Evolutionary conservation across 371 early-diverging fungal genomes (phyloP).

Genomic region (Apophysomyces variabilis): DNA sequence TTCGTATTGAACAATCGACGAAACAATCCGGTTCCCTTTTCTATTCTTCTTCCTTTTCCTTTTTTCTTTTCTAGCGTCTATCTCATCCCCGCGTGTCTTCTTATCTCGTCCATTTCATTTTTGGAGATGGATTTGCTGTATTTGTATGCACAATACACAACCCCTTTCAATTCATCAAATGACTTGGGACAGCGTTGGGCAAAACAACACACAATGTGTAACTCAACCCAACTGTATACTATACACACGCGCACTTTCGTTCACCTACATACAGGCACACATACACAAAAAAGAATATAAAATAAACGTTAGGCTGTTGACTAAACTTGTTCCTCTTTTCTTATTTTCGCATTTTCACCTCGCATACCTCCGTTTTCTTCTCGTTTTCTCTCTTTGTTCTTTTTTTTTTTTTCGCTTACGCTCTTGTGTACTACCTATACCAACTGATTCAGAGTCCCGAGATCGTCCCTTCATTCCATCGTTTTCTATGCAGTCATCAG

Average conservation of each 20-base stretch:
- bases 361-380: conserved; percentile 8
- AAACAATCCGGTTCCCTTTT: not conserved
- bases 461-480: conserved; percentile 2
- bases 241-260: not conserved
- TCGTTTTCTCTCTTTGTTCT: not conserved
- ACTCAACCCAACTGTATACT: not conserved
- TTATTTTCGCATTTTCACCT: not conserved
- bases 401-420: too few species aligned
- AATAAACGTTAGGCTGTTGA: not conserved
- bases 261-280: conserved; percentile 1
- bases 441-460: not conserved
- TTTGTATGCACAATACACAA: not conserved
- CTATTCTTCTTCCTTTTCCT: too few species aligned
- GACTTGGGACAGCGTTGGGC: conserved; percentile 4
- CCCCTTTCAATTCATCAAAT: conserved; percentile 9
- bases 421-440: too few species aligned
- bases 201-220: not conserved
- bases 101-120: not conserved
- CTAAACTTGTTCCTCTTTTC: not conserved
- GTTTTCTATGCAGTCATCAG: conserved; percentile 6
- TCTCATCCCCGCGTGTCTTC: not conserved
- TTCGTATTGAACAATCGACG: conserved; percentile 3
- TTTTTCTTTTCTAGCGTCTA: too few species aligned
- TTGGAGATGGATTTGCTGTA: conserved; percentile 3
- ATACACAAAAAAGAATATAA: not conserved